Percentiles rank a stretch among this genome's conserved stretches.
Conservation (phyloP, 2,329 filamentous ascomycete species). For the Ophiocordyceps camponoti-leonardi region DNA sequence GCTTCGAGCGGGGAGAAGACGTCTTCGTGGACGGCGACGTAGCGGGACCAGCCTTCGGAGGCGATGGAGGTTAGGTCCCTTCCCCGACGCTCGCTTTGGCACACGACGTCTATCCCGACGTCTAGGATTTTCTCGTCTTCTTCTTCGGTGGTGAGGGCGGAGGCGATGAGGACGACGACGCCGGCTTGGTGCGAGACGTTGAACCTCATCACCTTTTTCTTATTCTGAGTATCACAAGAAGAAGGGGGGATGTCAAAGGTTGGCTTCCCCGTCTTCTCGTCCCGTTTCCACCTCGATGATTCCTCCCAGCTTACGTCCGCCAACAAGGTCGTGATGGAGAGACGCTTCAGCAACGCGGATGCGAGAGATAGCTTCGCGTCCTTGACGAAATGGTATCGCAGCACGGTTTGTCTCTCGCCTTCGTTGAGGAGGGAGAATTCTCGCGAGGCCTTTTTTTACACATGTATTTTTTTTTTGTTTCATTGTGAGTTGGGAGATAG, state of each 20-base stretch:
- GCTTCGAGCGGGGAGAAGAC: slow-evolving; percentile 50
- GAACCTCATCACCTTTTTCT: too few relatives aligned
- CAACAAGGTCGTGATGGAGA: too few relatives aligned
- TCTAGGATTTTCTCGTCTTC: slow-evolving; percentile 12
- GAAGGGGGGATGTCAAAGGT: too few relatives aligned
- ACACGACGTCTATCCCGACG: slow-evolving; percentile 62
- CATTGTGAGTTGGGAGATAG: neutral
- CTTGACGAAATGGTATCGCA: slow-evolving; percentile 46
- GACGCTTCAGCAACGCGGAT: slow-evolving; percentile 61
- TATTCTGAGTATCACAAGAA: too few relatives aligned
- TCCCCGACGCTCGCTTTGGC: slow-evolving; percentile 49
- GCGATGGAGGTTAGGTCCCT: slow-evolving; percentile 40
- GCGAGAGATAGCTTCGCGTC: slow-evolving; percentile 61
- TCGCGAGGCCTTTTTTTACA: slow-evolving; percentile 36
- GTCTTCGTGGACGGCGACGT: slow-evolving; percentile 55
- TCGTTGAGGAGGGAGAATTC: slow-evolving; percentile 33
- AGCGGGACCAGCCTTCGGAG: slow-evolving; percentile 43
- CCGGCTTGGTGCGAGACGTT: slow-evolving; percentile 69
- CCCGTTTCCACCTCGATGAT: slow-evolving; percentile 32
- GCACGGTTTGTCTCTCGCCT: slow-evolving; percentile 38
- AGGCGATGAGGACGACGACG: slow-evolving; percentile 49
- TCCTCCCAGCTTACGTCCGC: slow-evolving; percentile 40
- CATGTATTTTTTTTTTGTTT: too few relatives aligned
- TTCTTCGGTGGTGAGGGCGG: slow-evolving; percentile 15
- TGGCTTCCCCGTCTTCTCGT: slow-evolving; percentile 33